Base-by-base conservation (phyloP, 768 basidiomycete genomes). In the Suillus hirtellus region DNA sequence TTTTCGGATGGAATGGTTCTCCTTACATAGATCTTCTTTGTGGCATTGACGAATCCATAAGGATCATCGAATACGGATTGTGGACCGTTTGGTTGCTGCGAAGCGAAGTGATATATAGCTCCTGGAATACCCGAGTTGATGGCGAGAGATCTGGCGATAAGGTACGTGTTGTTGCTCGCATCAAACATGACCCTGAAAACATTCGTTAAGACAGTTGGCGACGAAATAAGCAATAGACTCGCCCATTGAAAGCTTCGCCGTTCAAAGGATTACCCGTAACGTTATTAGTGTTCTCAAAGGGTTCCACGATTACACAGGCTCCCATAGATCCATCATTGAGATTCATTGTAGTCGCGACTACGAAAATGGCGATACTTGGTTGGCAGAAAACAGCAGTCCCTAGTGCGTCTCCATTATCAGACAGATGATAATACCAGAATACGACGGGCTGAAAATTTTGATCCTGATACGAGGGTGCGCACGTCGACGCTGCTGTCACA, bases 181-280 rank as follows among this genome's bases (percentile, higher is more conserved):
- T 70, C 52, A 24, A 78, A 86, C 2, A 83, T 66, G 4, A 86
- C 73, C 1, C 84, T 85, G 59, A 8, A 35, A 10, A 42, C 56
- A 19, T 40, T 67, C 42, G 10, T 49, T 46, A n/a, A 47, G 34
- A 21, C 3, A 64, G 44, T 47, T 7, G 40, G 49, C 24, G 5
- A 3, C n/a, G 24, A 50, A n/a, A 50, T 19, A 53, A 11, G 12
- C 12, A n/a, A 9, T 56, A 15, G n/a, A 71, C 79, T 27, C 63
- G 86, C 89, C 84, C 88, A 66, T 90, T 90, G 71, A 80, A 88
- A 4, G 84, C 77, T 50, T 70, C 73, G n/a, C 83, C 82, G 47
- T 77, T 71, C 47, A 81, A 70, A 11, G 79, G 78, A 12, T 66
- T 65, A 1, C 80, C 84, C 15, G 84, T 83, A 21, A 88, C 80